A percentile compares a stretch with the other conserved stretches of the same genome.
These are phyloP conservation scores for Nadsonia commutata DNA, from an alignment of 1,139 yeast genomes.

Conservation along the genomic window DNA sequence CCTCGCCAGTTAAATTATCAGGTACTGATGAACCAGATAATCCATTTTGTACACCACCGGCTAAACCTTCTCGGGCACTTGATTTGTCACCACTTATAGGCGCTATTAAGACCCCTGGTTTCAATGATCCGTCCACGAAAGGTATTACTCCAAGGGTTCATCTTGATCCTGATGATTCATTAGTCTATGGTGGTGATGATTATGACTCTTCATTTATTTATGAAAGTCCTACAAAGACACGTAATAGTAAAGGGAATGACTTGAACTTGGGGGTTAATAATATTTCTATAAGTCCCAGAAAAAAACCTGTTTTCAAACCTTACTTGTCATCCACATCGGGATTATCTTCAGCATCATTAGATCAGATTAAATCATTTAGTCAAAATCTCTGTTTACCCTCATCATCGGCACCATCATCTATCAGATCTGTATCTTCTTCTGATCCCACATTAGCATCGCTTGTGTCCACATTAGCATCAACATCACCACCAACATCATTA, in stretches of 20 bases:
- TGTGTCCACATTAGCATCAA: not conserved
- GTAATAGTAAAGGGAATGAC: too few species aligned
- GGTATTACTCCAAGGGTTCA: not conserved
- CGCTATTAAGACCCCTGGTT: not conserved
- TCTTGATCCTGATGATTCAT: not conserved
- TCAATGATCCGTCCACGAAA: not conserved
- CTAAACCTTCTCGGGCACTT: not conserved
- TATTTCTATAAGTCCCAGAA: not conserved
- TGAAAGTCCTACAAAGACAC: not conserved
- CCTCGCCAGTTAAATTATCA: not conserved
- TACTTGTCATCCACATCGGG: too few species aligned
- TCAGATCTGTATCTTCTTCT: not conserved
- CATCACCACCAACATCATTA: conserved; percentile 2
- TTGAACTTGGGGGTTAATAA: not conserved
- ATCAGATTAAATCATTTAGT: not conserved
- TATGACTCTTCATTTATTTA: not conserved
- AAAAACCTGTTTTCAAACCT: not conserved
- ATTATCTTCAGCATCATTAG: not conserved
- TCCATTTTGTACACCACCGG: conserved; percentile 1
- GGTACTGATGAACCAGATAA: conserved; percentile 3
- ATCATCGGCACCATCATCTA: not conserved
- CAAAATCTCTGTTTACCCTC: not conserved
- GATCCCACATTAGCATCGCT: not conserved
- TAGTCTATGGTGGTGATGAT: not conserved
- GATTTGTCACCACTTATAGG: not conserved